Percentiles rank a stretch among this genome's conserved stretches.
Evolutionary conservation across 2,329 filamentous ascomycete genomes (phyloP).

Genomic region (Pseudogymnoascus sp.): DNA sequence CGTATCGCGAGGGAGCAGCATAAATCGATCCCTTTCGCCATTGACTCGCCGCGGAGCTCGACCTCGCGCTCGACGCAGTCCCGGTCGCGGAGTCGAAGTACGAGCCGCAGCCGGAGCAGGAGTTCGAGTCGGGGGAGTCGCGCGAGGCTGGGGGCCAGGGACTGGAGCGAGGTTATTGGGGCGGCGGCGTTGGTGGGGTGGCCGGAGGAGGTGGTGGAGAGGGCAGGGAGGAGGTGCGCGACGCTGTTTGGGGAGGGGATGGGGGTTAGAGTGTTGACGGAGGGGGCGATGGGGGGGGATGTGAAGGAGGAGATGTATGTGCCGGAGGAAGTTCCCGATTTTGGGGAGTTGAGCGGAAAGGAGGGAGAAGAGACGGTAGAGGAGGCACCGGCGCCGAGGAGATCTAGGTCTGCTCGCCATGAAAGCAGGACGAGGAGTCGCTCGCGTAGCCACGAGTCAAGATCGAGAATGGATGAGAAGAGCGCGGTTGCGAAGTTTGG

Average conservation of each 20-base stretch:
- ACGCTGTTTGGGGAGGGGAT: conserved; percentile 68
- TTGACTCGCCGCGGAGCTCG: not conserved
- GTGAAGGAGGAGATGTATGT: conserved; percentile 18
- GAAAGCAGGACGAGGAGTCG: conserved; percentile 3
- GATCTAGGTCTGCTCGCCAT: not conserved
- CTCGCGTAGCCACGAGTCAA: not conserved
- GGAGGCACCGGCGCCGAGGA: not conserved
- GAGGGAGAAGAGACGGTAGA: not conserved
- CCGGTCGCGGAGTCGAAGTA: not conserved
- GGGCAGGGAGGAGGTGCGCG: conserved; percentile 66
- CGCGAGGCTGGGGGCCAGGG: conserved; percentile 40
- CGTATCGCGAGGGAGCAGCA: conserved; percentile 37
- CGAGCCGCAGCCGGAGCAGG: not conserved
- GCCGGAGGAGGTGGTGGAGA: conserved; percentile 49
- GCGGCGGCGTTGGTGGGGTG: conserved; percentile 66
- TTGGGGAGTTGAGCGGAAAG: not conserved
- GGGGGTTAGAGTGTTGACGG: conserved; percentile 49
- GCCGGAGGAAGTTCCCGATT: conserved; percentile 16
- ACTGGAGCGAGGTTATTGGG: conserved; percentile 82
- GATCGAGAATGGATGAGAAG: not conserved
- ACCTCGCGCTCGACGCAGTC: not conserved
- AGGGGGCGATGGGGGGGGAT: conserved; percentile 24
- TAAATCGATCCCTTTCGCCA: not conserved
- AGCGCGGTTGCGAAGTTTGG: not conserved
- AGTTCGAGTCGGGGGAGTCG: conserved; percentile 14